Conservation (phyloP, 805 yeast genomes). For the Monosporozyma servazzii region DNA sequence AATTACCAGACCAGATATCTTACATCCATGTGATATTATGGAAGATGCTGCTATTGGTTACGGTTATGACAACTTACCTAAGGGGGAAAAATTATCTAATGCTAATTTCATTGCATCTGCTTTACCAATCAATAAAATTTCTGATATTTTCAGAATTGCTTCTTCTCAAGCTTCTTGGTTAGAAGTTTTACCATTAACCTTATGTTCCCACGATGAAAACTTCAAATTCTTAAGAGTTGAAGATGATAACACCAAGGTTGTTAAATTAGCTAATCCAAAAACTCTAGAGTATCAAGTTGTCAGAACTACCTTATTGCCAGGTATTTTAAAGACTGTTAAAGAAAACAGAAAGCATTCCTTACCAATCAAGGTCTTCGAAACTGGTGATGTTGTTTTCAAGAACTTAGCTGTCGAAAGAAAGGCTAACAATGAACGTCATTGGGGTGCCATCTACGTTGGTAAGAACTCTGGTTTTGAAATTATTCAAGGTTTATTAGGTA, state of each 20-base stretch:
- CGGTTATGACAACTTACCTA: conserved; percentile 83
- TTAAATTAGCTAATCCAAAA: conserved; percentile 90
- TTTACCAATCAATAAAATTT: conserved; percentile 80
- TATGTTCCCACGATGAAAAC: conserved; percentile 95
- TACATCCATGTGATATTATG: conserved; percentile 97
- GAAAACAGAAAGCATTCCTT: conserved; percentile 93
- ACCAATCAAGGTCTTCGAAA: conserved; percentile 91
- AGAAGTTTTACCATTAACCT: conserved; percentile 90
- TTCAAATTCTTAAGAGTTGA: conserved; percentile 68
- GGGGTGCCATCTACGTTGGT: conserved; percentile 92
- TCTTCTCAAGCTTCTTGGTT: conserved; percentile 92
- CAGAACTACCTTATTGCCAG: conserved; percentile 89
- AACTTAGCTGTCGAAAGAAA: conserved; percentile 73
- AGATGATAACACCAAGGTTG: conserved; percentile 75
- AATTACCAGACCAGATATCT: conserved; percentile 87
- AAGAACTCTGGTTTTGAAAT: conserved; percentile 91
- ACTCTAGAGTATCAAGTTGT: conserved; percentile 96
- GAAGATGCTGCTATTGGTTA: conserved; percentile 97
- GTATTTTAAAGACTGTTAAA: conserved; percentile 85
- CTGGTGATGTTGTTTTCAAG: conserved; percentile 90
- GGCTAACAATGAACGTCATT: conserved; percentile 85
- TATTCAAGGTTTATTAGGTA: conserved; percentile 89
- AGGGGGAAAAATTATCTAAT: conserved; percentile 67
- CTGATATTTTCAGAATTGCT: conserved; percentile 84
- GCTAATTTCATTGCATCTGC: conserved; percentile 76